Evolutionary conservation across 495 filamentous ascomycete genomes (phyloP).

Genomic region (Lasiosphaeria ovina): DNA sequence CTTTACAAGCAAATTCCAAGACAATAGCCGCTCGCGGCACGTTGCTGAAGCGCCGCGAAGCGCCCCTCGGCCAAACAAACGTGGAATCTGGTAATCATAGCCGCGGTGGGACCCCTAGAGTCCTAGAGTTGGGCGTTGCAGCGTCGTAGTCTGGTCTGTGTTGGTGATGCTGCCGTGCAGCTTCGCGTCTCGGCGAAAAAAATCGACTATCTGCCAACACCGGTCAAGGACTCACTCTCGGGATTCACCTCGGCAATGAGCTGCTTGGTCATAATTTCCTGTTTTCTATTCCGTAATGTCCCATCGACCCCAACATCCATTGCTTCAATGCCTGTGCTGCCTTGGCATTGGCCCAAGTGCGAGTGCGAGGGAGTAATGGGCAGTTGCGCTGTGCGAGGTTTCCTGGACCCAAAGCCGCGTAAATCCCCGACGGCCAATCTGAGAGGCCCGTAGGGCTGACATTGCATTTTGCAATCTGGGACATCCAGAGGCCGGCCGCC

Average conservation of each 20-base stretch:
- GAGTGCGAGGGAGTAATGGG: too few species aligned
- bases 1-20: not conserved
- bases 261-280: too few species aligned
- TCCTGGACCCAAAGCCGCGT: too few species aligned
- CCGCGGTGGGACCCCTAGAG: not conserved
- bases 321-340: too few species aligned
- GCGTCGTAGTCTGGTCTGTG: not conserved
- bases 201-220: not conserved
- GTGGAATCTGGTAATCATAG: not conserved
- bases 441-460: conserved; percentile 3
- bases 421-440: not conserved
- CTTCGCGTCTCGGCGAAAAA: not conserved
- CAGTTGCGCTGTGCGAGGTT: too few species aligned
- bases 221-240: too few species aligned
- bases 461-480: not conserved
- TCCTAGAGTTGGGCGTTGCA: not conserved
- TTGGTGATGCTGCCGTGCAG: not conserved
- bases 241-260: too few species aligned
- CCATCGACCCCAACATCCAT: too few species aligned
- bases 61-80: not conserved
- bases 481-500: not conserved
- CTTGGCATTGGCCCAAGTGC: too few species aligned
- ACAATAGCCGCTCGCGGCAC: not conserved
- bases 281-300: too few species aligned
- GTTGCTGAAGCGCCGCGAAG: not conserved